Base-by-base conservation (phyloP, 2,329 filamentous ascomycete species). In the Botrytis tulipae region DNA sequence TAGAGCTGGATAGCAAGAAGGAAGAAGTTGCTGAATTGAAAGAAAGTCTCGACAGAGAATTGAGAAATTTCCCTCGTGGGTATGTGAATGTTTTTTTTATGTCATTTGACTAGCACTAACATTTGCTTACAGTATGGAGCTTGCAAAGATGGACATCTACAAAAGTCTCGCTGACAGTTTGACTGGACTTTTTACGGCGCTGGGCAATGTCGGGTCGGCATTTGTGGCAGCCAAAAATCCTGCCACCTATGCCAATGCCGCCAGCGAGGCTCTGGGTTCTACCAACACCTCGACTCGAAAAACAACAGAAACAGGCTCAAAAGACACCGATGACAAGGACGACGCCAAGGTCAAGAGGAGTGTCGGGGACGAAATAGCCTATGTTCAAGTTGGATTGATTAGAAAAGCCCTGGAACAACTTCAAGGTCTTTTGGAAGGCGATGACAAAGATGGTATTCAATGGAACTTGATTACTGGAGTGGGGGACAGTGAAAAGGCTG, bases 221-320 rank as follows among this genome's bases (percentile, higher is more conserved):
- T 1, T 25, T 6, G 22, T 4, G 4, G 0, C 2, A 2, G 22
- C 5, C 22, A 51, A 51, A 51, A 51, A 4, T 25, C 1, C 1
- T 51, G 46, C 22, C 46, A 0, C 10, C 22, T 51, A 5, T 5
- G 46, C 10, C 46, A 14, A 25, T 51, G 22, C 22, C 9, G 46
- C 10, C 22, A 51, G 12, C 22, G 46, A 4, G 0, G 12, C 25
- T 51, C 22, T 51, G 22, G 46, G 10, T 51, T 3, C 46, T 25
- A 4, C 10, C 0, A 51, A 51, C 5, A 1, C 22, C 22, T 51
- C 0, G 10, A 25, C 0, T 10, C 10, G 5, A 1, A 48, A 51
- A 2, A 8, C 22, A 12, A 4, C 22, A 25, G 4, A 4, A 25
- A 51, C 2, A 25, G 46, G 22, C 25, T 51, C 46, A 51, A 51